Evolutionary conservation across 306 rosid genomes (phyloP).

Genomic region (Cucurbita argyrosperma): DNA sequence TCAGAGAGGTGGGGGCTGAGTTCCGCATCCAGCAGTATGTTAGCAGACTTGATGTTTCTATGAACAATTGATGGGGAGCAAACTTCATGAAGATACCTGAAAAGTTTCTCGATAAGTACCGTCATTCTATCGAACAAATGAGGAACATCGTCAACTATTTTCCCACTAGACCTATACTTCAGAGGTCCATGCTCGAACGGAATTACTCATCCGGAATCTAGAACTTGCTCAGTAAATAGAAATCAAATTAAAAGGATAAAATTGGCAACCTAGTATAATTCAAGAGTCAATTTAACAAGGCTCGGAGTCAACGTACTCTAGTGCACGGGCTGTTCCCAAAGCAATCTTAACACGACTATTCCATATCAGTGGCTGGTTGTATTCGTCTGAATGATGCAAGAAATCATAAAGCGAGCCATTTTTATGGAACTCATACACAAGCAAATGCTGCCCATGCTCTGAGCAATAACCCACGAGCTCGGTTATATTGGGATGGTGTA

Average conservation of each 20-base stretch:
- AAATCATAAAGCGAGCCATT: conserved; percentile 75
- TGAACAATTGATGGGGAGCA: conserved; percentile 81
- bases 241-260: neutral
- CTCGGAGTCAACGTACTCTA: conserved; percentile 49
- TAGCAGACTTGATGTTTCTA: conserved; percentile 69
- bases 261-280: neutral
- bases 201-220: neutral
- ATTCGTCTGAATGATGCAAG: conserved; percentile 74
- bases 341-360: conserved; percentile 87
- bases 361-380: conserved; percentile 81
- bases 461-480: conserved; percentile 90
- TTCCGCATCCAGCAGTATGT: conserved; percentile 75
- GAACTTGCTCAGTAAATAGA: neutral
- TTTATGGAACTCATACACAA: conserved; percentile 70
- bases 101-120: conserved; percentile 2
- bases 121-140: neutral
- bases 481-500: conserved; percentile 77
- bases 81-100: conserved; percentile 90
- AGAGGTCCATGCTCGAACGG: neutral
- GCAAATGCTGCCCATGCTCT: conserved; percentile 91
- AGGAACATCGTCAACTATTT: neutral
- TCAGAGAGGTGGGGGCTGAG: conserved; percentile 88
- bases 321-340: conserved; percentile 85
- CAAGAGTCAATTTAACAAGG: neutral
- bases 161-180: neutral